These are phyloP conservation scores for Medicago ruthenica DNA, from an alignment of 306 rosid genomes.

Conservation along the genomic window DNA sequence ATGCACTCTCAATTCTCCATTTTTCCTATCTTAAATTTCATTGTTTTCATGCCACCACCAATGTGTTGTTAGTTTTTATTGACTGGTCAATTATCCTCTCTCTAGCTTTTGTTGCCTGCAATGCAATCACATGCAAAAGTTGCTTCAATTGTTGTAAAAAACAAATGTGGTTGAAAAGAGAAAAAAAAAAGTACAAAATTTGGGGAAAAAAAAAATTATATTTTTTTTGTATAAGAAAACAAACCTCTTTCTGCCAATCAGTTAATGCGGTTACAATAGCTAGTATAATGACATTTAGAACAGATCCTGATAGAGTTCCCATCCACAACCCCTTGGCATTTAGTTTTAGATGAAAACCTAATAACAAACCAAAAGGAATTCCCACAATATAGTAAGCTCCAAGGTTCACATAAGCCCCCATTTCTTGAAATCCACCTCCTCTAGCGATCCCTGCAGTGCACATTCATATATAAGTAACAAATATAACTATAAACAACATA, in stretches of 20 bases:
- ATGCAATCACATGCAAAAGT: neutral
- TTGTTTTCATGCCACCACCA: slow-evolving; percentile 1
- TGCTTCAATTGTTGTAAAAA: neutral
- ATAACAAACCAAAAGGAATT: slow-evolving; percentile 41
- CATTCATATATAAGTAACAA: no score
- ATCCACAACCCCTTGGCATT: slow-evolving; percentile 56
- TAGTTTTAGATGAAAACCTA: slow-evolving; percentile 46
- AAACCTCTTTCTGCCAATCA: slow-evolving; percentile 58
- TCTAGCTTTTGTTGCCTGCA: slow-evolving; percentile 37
- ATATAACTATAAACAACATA: no score
- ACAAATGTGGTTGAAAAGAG: neutral
- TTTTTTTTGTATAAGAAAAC: neutral
- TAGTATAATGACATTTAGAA: slow-evolving; percentile 40
- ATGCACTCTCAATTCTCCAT: neutral
- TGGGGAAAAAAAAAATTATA: no score
- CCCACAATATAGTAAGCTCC: slow-evolving; percentile 63
- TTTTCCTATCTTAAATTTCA: neutral
- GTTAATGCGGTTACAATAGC: slow-evolving; percentile 45
- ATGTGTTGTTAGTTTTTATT: neutral
- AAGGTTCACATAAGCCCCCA: slow-evolving; percentile 58
- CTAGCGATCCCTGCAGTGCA: slow-evolving; percentile 49
- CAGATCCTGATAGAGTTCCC: slow-evolving; percentile 53
- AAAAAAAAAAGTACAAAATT: no score
- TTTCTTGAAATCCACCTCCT: slow-evolving; percentile 57
- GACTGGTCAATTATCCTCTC: slow-evolving; percentile 28